Conservation (phyloP, 1,284 basidiomycete species). For the Hemileia vastatrix region DNA sequence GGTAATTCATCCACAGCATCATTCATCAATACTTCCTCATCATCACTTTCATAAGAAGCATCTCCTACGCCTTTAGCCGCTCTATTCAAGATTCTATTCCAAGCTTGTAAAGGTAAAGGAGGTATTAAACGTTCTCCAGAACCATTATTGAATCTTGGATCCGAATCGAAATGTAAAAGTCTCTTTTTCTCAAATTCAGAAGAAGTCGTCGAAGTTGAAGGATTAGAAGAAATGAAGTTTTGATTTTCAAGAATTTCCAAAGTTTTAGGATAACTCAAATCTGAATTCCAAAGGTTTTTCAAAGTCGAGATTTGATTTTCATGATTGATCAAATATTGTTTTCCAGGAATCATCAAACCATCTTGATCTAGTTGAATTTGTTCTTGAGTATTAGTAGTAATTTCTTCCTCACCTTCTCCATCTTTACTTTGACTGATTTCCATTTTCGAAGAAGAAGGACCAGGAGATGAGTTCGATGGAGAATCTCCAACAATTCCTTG, state of each 20-base stretch:
- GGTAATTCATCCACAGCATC: constrained; percentile 31
- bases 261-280: background rate
- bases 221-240: background rate
- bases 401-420: background rate
- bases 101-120: constrained; percentile 30
- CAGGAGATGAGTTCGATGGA: constrained; percentile 22
- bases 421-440: background rate
- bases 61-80: constrained; percentile 36
- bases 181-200: no score
- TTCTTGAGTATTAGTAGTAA: background rate
- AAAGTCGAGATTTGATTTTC: background rate
- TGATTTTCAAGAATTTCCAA: background rate
- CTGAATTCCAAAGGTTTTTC: background rate
- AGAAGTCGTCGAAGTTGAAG: no score
- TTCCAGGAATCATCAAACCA: background rate
- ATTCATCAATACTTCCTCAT: constrained; percentile 31
- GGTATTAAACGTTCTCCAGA: background rate
- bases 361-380: background rate
- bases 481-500: constrained; percentile 15
- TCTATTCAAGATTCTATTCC: constrained; percentile 35
- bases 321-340: background rate
- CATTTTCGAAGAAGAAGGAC: constrained; percentile 22
- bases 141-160: background rate
- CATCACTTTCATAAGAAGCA: constrained; percentile 36
- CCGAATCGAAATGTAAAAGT: background rate